phyloP scores from a whole-genome alignment of 2,329 filamentous ascomycete species.

The Ophiocordyceps robertsii region DNA sequence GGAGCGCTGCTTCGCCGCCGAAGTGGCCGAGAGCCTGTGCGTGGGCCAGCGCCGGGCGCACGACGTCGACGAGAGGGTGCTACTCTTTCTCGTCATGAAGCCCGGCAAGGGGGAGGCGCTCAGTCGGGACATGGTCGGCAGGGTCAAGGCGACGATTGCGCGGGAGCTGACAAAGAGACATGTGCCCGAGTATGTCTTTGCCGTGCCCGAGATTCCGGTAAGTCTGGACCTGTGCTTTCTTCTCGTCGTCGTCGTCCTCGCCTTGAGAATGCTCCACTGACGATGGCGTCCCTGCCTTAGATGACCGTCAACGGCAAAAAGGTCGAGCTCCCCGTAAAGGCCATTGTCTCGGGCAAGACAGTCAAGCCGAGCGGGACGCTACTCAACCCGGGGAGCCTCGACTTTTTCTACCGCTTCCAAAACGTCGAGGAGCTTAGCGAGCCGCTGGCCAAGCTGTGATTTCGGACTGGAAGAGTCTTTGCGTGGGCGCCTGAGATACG shows the following conservation, averaged over 20 bases:
- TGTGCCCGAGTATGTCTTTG: constrained; percentile 66
- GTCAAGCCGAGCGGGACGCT: constrained; percentile 67
- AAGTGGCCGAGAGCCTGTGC: constrained; percentile 60
- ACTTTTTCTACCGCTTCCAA: constrained; percentile 66
- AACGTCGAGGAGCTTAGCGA: constrained; percentile 19
- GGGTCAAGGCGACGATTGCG: constrained; percentile 51
- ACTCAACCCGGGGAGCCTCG: constrained; percentile 60
- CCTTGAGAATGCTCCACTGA: neutral
- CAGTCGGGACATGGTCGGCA: constrained; percentile 36
- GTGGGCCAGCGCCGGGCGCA: constrained; percentile 59
- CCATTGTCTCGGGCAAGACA: constrained; percentile 62
- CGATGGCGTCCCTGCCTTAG: constrained; percentile 4
- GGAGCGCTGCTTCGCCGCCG: constrained; percentile 48
- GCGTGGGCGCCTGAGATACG: neutral
- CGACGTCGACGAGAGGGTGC: constrained; percentile 39
- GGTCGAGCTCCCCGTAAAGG: constrained; percentile 72
- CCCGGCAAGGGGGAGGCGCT: constrained; percentile 44
- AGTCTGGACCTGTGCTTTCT: constrained; percentile 17
- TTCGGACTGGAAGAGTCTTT: neutral
- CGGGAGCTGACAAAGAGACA: constrained; percentile 58
- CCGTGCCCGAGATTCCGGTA: constrained; percentile 70
- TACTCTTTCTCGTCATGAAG: constrained; percentile 42
- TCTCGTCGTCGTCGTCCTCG: neutral
- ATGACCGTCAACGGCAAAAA: constrained; percentile 78
- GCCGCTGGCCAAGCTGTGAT: constrained; percentile 16